Evolutionary conservation across 139 green algal species (phyloP).

Genomic region (Diplosphaera chodatii): DNA sequence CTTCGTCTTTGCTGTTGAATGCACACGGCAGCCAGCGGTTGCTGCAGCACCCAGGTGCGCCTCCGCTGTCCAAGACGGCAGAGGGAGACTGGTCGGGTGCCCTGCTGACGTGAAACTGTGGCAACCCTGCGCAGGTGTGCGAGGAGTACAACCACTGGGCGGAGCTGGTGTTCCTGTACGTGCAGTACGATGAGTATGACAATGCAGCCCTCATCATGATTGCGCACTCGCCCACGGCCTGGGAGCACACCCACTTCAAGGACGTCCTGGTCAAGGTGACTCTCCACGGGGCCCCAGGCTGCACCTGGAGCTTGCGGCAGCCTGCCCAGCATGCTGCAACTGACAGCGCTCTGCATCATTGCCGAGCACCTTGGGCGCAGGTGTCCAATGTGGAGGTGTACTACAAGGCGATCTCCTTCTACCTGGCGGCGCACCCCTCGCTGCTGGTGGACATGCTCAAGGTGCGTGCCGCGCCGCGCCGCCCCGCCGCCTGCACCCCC

Average conservation of each 20-base stretch:
- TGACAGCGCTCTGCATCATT: too few species aligned
- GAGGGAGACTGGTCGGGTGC: too few species aligned
- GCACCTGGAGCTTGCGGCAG: too few species aligned
- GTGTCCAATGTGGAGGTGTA: slow-evolving; percentile 76
- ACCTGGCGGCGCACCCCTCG: slow-evolving; percentile 94
- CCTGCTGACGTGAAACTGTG: background rate
- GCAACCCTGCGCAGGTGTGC: slow-evolving; percentile 50
- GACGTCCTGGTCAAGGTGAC: slow-evolving; percentile 90
- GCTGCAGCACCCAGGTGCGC: too few species aligned
- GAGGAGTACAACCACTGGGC: slow-evolving; percentile 94
- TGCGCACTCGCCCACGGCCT: slow-evolving; percentile 83
- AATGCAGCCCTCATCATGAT: slow-evolving; percentile 94
- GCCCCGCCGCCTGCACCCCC: too few species aligned
- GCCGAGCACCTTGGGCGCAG: too few species aligned
- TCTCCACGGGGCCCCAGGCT: too few species aligned
- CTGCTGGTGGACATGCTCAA: slow-evolving; percentile 93
- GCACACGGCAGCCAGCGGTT: too few species aligned
- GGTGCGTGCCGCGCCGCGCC: too few species aligned
- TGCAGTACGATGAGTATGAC: slow-evolving; percentile 98
- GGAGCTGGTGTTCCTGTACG: slow-evolving; percentile 95
- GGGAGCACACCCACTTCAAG: slow-evolving; percentile 98
- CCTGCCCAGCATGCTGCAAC: too few species aligned
- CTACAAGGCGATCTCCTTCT: slow-evolving; percentile 94
- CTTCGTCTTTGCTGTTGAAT: too few species aligned
- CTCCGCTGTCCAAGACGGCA: too few species aligned